These are phyloP conservation scores for Metrosideros polymorpha DNA, from an alignment of 441 rosid species.

Conservation along the genomic window DNA sequence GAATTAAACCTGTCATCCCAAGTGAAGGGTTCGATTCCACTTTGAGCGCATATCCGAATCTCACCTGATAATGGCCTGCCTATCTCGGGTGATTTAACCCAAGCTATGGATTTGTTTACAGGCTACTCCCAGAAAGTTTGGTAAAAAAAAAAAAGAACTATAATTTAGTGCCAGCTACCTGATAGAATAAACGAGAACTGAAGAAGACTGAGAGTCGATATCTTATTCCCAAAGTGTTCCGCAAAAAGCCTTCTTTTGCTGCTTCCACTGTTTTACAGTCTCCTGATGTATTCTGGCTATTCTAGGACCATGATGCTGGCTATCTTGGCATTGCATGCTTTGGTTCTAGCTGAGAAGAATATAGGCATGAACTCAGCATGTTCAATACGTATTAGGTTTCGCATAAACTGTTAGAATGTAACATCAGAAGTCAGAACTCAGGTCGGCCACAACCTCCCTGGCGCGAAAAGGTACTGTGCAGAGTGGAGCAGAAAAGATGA, in stretches of 20 bases:
- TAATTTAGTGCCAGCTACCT: not conserved
- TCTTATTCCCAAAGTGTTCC: not conserved
- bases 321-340: not conserved
- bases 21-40: not conserved
- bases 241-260: not conserved
- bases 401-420: not conserved
- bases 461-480: not conserved
- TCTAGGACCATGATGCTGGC: not conserved
- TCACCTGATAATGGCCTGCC: not conserved
- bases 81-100: not conserved
- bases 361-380: not conserved
- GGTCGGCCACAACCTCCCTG: not conserved
- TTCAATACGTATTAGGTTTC: not conserved
- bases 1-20: not conserved
- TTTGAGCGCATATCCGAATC: not conserved
- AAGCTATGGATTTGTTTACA: not conserved
- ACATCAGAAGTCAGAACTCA: not conserved
- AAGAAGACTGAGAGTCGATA: not conserved
- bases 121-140: not conserved
- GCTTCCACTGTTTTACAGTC: not conserved
- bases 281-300: not conserved
- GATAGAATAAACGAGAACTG: not conserved
- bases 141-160: not conserved
- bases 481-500: not conserved
- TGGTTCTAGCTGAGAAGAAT: not conserved